phyloP scores from a whole-genome alignment of 2,329 filamentous ascomycete genomes.

The Diaporthe vaccinii region DNA sequence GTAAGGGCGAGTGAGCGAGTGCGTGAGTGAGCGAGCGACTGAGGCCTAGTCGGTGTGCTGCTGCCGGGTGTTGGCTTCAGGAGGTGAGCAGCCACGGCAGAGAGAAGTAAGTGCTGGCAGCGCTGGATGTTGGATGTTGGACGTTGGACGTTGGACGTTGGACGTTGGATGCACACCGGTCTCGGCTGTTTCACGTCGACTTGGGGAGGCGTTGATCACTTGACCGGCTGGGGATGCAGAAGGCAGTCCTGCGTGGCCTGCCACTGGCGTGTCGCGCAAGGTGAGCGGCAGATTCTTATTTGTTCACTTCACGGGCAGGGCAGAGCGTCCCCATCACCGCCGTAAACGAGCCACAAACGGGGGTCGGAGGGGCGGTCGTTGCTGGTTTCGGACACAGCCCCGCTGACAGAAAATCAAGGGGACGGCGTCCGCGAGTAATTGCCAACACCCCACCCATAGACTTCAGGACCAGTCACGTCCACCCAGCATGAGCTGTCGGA shows the following conservation, averaged over 20 bases:
- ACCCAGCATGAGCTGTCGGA: slow-evolving; percentile 35
- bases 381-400: slow-evolving; percentile 34
- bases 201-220: slow-evolving; percentile 19
- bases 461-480: slow-evolving; percentile 34
- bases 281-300: slow-evolving; percentile 33
- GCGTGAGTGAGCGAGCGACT: too few relatives aligned
- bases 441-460: slow-evolving; percentile 30
- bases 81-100: not conserved
- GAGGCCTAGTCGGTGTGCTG: not conserved
- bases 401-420: slow-evolving; percentile 15
- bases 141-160: too few relatives aligned
- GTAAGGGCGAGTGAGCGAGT: not conserved
- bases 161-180: slow-evolving; percentile 4
- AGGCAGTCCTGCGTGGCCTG: not conserved
- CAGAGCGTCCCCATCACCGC: slow-evolving; percentile 20
- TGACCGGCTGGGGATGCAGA: slow-evolving; percentile 27
- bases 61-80: not conserved
- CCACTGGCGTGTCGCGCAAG: slow-evolving; percentile 8
- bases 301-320: slow-evolving; percentile 7
- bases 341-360: slow-evolving; percentile 28
- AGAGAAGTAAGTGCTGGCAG: not conserved
- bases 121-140: too few relatives aligned
- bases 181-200: slow-evolving; percentile 26
- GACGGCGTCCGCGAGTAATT: slow-evolving; percentile 35
- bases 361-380: slow-evolving; percentile 33